Evolutionary conservation across 2,329 filamentous ascomycete species (phyloP).

Genomic region (Dothideomycetes sp.): DNA sequence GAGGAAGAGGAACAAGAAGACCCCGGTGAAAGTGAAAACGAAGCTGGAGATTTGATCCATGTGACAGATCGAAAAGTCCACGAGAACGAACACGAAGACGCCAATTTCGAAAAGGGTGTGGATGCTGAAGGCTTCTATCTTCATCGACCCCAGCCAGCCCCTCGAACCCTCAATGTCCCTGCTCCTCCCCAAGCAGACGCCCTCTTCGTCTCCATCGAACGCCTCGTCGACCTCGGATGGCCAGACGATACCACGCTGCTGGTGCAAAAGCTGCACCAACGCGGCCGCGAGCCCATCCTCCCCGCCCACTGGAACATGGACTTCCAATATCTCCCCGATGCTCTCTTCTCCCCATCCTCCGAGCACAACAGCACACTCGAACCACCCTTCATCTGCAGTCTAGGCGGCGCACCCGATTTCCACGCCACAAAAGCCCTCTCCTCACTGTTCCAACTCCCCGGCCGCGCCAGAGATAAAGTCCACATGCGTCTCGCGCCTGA

Average conservation of each 20-base stretch:
- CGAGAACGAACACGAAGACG: neutral
- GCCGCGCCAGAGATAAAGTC: constrained; percentile 39
- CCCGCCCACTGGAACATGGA: constrained; percentile 41
- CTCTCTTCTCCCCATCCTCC: constrained; percentile 30
- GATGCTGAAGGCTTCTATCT: neutral
- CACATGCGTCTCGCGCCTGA: constrained; percentile 25
- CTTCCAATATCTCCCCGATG: constrained; percentile 41
- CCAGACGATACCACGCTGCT: constrained; percentile 40
- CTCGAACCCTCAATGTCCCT: neutral
- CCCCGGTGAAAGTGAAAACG: no score
- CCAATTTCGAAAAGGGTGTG: neutral
- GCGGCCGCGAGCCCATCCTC: constrained; percentile 46
- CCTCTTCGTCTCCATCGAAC: constrained; percentile 1
- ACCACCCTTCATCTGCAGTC: constrained; percentile 33
- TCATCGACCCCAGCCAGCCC: neutral
- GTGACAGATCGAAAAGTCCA: neutral
- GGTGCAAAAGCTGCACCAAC: constrained; percentile 41
- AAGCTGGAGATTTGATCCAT: neutral
- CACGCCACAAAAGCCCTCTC: constrained; percentile 40
- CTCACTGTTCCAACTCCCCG: constrained; percentile 39
- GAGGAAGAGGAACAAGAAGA: neutral
- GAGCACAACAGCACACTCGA: neutral
- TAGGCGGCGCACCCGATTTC: constrained; percentile 29
- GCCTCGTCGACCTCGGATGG: constrained; percentile 35
- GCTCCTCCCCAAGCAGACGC: neutral